phyloP scores from a whole-genome alignment of 1,284 basidiomycete genomes.

The Trametes versicolor region DNA sequence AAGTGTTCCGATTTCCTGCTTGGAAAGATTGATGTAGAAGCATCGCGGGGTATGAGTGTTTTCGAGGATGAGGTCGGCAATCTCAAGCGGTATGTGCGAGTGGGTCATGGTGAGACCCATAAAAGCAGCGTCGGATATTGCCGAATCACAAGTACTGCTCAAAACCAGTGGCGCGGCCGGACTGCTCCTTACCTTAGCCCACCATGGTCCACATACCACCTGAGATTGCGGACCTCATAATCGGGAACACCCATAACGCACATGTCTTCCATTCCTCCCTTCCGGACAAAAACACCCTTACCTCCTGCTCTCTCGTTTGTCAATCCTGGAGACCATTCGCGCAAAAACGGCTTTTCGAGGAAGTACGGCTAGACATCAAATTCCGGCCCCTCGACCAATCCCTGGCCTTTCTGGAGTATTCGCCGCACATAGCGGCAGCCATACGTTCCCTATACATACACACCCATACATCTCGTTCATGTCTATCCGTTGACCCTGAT shows the following conservation, averaged over 20 bases:
- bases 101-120: conserved; percentile 3
- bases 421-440: not conserved
- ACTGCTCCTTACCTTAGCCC: not conserved
- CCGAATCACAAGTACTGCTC: no score
- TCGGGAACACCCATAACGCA: conserved; percentile 2
- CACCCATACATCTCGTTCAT: no score
- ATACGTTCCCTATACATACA: not conserved
- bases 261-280: no score
- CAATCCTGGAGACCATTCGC: not conserved
- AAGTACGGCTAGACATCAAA: not conserved
- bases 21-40: not conserved
- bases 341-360: not conserved
- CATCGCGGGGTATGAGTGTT: not conserved
- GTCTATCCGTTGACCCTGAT: no score
- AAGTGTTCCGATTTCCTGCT: not conserved
- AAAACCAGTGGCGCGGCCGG: no score
- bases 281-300: not conserved
- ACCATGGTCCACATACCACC: conserved; percentile 6
- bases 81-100: conserved; percentile 5
- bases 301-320: not conserved
- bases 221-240: conserved; percentile 1
- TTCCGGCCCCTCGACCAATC: not conserved
- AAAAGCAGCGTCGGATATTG: not conserved
- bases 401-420: not conserved
- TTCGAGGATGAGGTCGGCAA: not conserved